phyloP scores from a whole-genome alignment of 345 rosid species.

The Trapa incisa region DNA sequence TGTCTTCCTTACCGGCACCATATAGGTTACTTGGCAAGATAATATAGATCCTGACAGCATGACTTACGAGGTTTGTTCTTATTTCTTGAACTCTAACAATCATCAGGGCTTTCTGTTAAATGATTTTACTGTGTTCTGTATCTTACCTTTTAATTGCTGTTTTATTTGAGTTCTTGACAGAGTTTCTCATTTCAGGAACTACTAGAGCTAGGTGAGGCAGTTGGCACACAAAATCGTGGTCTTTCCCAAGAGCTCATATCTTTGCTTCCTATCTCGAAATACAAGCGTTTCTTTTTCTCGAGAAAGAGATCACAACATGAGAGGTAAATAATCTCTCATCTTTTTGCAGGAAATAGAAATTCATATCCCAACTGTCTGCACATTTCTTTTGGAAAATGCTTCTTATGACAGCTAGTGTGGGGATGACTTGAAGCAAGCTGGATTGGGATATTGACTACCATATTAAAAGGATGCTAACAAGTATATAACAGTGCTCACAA shows the following conservation, averaged over 20 bases:
- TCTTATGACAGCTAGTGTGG: neutral
- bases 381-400: too few relatives aligned
- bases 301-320: constrained; percentile 74
- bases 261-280: constrained; percentile 71
- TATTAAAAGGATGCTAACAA: too few relatives aligned
- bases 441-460: neutral
- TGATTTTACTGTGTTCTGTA: neutral
- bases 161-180: neutral
- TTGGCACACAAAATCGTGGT: constrained; percentile 70
- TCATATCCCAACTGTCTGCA: neutral
- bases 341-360: neutral
- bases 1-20: too few relatives aligned
- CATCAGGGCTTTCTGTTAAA: neutral
- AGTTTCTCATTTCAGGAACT: constrained; percentile 42
- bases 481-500: too few relatives aligned
- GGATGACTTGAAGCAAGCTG: neutral
- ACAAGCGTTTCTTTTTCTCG: constrained; percentile 52
- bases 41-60: constrained; percentile 81
- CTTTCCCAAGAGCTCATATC: constrained; percentile 49
- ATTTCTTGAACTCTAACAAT: neutral
- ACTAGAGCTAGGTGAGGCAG: constrained; percentile 87
- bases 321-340: constrained; percentile 33
- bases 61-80: constrained; percentile 83
- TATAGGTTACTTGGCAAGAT: constrained; percentile 84
- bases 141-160: neutral